These are phyloP conservation scores for Neurospora sp. DNA, from an alignment of 495 filamentous ascomycete species.

Conservation along the genomic window DNA sequence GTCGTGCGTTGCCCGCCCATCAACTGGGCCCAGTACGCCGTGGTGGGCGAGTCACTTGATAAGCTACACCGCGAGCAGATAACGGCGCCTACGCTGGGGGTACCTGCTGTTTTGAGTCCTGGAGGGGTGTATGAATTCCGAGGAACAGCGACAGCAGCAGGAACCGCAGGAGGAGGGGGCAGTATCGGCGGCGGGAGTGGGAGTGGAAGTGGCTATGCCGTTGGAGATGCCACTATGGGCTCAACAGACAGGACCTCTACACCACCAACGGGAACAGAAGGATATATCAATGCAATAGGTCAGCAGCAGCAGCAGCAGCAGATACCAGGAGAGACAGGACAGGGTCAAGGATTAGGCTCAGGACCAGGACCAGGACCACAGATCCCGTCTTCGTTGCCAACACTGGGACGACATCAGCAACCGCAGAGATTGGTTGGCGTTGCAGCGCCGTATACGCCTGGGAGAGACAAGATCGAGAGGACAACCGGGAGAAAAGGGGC, in stretches of 20 bases:
- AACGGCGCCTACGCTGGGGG: constrained; percentile 48
- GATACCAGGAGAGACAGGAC: not conserved
- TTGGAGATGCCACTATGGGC: not conserved
- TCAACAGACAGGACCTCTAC: not conserved
- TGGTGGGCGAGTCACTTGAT: constrained; percentile 71
- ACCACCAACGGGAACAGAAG: not conserved
- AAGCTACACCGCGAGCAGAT: constrained; percentile 73
- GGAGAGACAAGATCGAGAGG: constrained; percentile 53
- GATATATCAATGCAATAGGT: not conserved
- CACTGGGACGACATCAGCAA: not conserved
- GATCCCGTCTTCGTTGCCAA: not conserved
- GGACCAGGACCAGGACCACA: not conserved
- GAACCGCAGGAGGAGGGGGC: not conserved
- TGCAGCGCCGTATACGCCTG: constrained; percentile 66
- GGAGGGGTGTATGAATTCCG: constrained; percentile 31
- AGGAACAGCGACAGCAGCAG: constrained; percentile 15
- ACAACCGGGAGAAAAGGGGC: constrained; percentile 26
- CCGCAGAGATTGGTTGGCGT: constrained; percentile 37
- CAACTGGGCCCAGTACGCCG: constrained; percentile 84
- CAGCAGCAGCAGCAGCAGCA: not conserved
- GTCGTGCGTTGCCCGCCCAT: constrained; percentile 75
- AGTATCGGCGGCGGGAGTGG: not conserved
- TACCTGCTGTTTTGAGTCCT: constrained; percentile 31
- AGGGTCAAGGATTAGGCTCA: not conserved
- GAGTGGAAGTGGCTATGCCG: not conserved